Percentiles rank a stretch among this genome's conserved stretches.
phyloP scores from a whole-genome alignment of 805 yeast genomes.

The Starmerella kuoi region DNA sequence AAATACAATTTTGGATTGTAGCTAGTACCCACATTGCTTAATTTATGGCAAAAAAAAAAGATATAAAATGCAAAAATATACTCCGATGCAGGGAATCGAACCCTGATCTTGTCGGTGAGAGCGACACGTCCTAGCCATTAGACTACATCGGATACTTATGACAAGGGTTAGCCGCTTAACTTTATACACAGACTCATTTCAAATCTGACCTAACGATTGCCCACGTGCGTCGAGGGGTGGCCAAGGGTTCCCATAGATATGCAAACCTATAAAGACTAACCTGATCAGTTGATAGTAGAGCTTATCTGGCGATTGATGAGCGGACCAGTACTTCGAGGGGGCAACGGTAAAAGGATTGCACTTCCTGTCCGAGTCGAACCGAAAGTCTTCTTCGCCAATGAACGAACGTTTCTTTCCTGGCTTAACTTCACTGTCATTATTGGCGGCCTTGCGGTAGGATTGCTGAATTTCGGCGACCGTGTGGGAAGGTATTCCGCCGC shows the following conservation, averaged over 20 bases:
- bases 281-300: too few relatives aligned
- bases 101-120: constrained; percentile 21
- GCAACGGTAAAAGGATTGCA: constrained; percentile 85
- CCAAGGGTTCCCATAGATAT: too few relatives aligned
- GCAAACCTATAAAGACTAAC: too few relatives aligned
- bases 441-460: constrained; percentile 92
- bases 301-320: constrained; percentile 10
- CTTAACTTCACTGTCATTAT: constrained; percentile 95
- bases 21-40: too few relatives aligned
- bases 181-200: too few relatives aligned
- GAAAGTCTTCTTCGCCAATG: constrained; percentile 96
- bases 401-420: constrained; percentile 97
- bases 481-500: constrained; percentile 90
- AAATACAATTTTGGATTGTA: too few relatives aligned
- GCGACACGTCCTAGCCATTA: constrained; percentile 22
- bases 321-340: constrained; percentile 58
- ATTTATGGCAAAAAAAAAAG: too few relatives aligned
- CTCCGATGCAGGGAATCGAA: constrained; percentile 21
- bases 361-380: constrained; percentile 98
- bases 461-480: constrained; percentile 89
- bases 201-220: too few relatives aligned
- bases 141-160: constrained; percentile 17
- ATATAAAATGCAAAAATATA: too few relatives aligned
- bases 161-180: too few relatives aligned
- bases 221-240: too few relatives aligned